Evolutionary conservation across 805 yeast genomes (phyloP).

Genomic region (Metschnikowia arizonensis): DNA sequence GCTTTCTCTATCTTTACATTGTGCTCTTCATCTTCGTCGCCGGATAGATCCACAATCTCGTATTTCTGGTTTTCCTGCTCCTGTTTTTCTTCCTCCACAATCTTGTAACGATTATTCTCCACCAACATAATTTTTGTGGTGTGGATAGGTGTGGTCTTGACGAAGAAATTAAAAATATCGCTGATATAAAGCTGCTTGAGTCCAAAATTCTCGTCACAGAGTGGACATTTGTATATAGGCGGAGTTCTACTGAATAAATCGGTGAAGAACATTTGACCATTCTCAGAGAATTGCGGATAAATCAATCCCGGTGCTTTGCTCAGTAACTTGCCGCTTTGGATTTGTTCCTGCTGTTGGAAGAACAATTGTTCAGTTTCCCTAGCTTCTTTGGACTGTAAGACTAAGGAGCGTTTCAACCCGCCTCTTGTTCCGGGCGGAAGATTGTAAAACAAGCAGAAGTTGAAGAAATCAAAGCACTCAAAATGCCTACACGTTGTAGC

Average conservation of each 20-base stretch:
- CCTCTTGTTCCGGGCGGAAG: slow-evolving; percentile 27
- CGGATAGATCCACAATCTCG: slow-evolving; percentile 30
- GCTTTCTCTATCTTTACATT: slow-evolving; percentile 10
- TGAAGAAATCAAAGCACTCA: slow-evolving; percentile 43
- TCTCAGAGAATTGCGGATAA: slow-evolving; percentile 17
- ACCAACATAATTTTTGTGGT: slow-evolving; percentile 33
- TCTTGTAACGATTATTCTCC: slow-evolving; percentile 31
- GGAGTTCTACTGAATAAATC: slow-evolving; percentile 16
- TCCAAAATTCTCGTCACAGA: slow-evolving; percentile 35
- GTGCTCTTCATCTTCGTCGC: slow-evolving; percentile 24
- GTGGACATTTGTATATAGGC: slow-evolving; percentile 38
- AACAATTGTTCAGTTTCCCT: slow-evolving; percentile 15
- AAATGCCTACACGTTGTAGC: slow-evolving; percentile 36
- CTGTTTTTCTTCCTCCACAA: slow-evolving; percentile 25
- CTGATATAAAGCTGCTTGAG: slow-evolving; percentile 33
- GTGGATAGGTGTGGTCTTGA: slow-evolving; percentile 35
- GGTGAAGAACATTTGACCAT: slow-evolving; percentile 19
- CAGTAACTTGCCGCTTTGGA: slow-evolving; percentile 12
- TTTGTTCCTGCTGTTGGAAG: slow-evolving; percentile 13
- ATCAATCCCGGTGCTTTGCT: slow-evolving; percentile 11
- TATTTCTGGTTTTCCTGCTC: slow-evolving; percentile 13
- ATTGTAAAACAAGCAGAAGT: slow-evolving; percentile 37
- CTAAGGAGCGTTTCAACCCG: slow-evolving; percentile 24
- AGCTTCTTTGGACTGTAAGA: slow-evolving; percentile 24
- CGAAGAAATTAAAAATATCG: slow-evolving; percentile 40